These are phyloP conservation scores for Phytopythium montanum DNA, from an alignment of 352 stramenopile genomes.

Conservation along the genomic window DNA sequence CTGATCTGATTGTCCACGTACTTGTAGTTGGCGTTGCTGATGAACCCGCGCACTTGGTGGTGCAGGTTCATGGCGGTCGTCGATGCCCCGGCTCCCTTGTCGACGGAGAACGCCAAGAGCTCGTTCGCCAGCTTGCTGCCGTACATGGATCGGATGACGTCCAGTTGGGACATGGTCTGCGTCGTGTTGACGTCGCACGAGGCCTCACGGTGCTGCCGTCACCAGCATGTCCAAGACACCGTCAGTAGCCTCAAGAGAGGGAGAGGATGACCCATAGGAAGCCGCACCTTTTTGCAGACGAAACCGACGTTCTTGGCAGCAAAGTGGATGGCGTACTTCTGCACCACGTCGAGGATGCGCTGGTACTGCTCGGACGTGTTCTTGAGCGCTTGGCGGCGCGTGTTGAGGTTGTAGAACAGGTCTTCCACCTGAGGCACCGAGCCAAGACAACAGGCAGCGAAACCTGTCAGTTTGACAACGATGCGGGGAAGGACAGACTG, in stretches of 20 bases:
- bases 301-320: slow-evolving; percentile 88
- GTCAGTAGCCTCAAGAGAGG: not conserved
- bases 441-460: not conserved
- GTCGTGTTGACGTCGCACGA: slow-evolving; percentile 80
- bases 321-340: slow-evolving; percentile 96
- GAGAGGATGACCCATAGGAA: not conserved
- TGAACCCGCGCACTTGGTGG: slow-evolving; percentile 39
- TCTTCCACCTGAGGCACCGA: slow-evolving; percentile 85
- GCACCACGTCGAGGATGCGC: slow-evolving; percentile 93
- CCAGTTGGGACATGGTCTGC: slow-evolving; percentile 52
- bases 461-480: not conserved
- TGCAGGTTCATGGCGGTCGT: slow-evolving; percentile 31
- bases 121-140: slow-evolving; percentile 68
- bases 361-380: slow-evolving; percentile 94
- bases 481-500: not conserved
- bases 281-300: slow-evolving; percentile 90
- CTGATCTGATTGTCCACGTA: slow-evolving; percentile 19
- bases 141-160: slow-evolving; percentile 74
- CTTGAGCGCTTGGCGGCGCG: slow-evolving; percentile 90
- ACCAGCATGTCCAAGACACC: not conserved
- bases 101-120: slow-evolving; percentile 44
- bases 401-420: slow-evolving; percentile 98
- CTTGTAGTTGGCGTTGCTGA: slow-evolving; percentile 90
- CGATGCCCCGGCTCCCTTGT: slow-evolving; percentile 16
- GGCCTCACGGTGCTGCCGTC: slow-evolving; percentile 58